phyloP scores from a whole-genome alignment of 768 basidiomycete genomes.

The Collybiopsis luxurians region DNA sequence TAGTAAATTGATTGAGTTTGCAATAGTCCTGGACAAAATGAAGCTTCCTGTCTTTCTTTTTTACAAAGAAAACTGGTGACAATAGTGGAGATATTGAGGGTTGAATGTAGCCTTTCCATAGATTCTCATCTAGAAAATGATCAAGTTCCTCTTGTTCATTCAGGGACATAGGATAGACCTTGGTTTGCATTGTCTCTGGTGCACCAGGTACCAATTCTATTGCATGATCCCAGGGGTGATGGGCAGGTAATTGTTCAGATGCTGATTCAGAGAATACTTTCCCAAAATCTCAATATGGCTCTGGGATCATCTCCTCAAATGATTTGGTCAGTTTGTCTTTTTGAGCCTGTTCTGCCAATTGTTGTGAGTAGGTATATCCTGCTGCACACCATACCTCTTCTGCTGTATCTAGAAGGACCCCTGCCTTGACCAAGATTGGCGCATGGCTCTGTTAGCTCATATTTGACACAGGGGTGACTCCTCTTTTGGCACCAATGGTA shows the following conservation, averaged over 20 bases:
- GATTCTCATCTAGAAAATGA: too few relatives aligned
- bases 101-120: slow-evolving; percentile 23
- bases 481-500: neutral
- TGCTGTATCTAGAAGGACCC: too few relatives aligned
- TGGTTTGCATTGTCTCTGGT: too few relatives aligned
- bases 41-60: slow-evolving; percentile 26
- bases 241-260: too few relatives aligned
- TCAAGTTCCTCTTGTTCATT: too few relatives aligned
- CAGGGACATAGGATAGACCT: too few relatives aligned
- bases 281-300: slow-evolving; percentile 14
- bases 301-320: slow-evolving; percentile 2
- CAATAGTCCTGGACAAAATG: too few relatives aligned
- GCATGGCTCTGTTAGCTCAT: neutral
- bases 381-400: too few relatives aligned
- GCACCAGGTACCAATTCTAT: too few relatives aligned
- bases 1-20: too few relatives aligned
- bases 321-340: neutral
- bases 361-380: neutral
- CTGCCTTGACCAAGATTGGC: neutral
- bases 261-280: slow-evolving; percentile 22
- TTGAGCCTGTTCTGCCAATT: neutral
- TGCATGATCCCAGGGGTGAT: too few relatives aligned
- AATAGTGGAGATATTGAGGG: slow-evolving; percentile 15
- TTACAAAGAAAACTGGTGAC: slow-evolving; percentile 20
- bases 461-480: neutral